Evolutionary conservation across 768 basidiomycete species (phyloP), one percentile per base, ranked within the genome.

Genomic region (Tubosaeta sp.): DNA sequence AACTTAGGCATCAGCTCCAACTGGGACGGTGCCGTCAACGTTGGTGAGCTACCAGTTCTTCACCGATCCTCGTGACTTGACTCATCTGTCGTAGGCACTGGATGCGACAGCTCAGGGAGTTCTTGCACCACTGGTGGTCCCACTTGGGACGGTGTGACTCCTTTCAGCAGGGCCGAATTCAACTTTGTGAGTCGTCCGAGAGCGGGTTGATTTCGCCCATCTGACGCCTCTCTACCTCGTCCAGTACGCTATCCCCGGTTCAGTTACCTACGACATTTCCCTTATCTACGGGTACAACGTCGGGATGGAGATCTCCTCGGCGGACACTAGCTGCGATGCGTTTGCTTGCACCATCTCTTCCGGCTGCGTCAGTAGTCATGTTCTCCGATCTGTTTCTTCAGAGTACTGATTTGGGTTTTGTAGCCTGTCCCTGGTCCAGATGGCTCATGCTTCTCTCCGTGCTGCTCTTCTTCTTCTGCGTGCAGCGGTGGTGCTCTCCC

Each of bases 231-330:
- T 18, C 21, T 32, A 30, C 44, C 8, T 35, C 8, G 6, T 25
- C 8, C 25, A 67, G 63, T 56, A 49, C 6, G 54, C 67, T 12
- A 58, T 62, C 12, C 57, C 65, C 2, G 65, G 65, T 6, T 38
- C 34, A 2, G 65, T 67, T 41, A 69, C 67, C 40, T 67, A 67
- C 22, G 67, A 69, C 27, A 69, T 69, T 21, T 69, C 65, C 18
- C 57, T 67, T 44, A 69, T 67, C 51, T 69, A 69, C 10, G 67
- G 65, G 0, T 67, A 67, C 50, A 69, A 69, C 12, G 65, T 69
- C 18, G 65, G 65, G 25, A 67, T 67, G 67, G n/a, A 69, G 42
- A 69, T 67, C 13, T 69, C 65, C 19, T 67, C 67, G 0, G 47
- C 58, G 1, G 60, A 69, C 32, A 0, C 10, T 2, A 40, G 48